These are phyloP conservation scores for Populus hybrid DNA, from an alignment of 441 rosid genomes.

Conservation along the genomic window DNA sequence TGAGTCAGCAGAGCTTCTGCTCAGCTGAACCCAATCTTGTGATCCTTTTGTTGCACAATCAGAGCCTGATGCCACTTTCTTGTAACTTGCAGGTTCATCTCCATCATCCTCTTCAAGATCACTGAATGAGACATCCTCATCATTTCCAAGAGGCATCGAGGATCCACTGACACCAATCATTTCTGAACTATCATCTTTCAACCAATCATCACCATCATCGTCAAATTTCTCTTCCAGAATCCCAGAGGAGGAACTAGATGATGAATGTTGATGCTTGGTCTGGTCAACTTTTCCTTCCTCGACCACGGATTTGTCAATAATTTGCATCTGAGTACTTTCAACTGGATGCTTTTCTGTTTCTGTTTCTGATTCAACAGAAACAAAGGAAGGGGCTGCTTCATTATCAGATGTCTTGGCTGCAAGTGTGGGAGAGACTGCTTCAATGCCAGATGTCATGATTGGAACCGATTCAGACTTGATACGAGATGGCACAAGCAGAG, in stretches of 20 bases:
- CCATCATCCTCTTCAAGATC: slow-evolving; percentile 88
- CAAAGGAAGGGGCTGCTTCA: slow-evolving; percentile 29
- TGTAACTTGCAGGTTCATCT: slow-evolving; percentile 52
- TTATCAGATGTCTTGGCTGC: slow-evolving; percentile 26
- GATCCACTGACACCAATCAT: slow-evolving; percentile 38
- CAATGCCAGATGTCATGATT: slow-evolving; percentile 25
- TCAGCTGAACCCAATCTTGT: slow-evolving; percentile 64
- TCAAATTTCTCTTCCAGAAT: slow-evolving; percentile 55
- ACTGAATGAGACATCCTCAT: slow-evolving; percentile 89
- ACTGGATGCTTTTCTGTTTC: slow-evolving; percentile 68
- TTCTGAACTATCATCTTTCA: slow-evolving; percentile 73
- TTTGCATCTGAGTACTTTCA: slow-evolving; percentile 49
- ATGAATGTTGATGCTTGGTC: slow-evolving; percentile 32
- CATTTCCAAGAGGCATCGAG: slow-evolving; percentile 45
- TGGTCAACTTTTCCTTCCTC: slow-evolving; percentile 47
- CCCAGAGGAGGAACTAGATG: slow-evolving; percentile 34
- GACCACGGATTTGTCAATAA: slow-evolving; percentile 68
- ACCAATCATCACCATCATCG: slow-evolving; percentile 87
- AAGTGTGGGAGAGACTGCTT: slow-evolving; percentile 22
- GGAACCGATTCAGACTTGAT: slow-evolving; percentile 30
- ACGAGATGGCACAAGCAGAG: slow-evolving; percentile 38
- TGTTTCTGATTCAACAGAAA: slow-evolving; percentile 28
- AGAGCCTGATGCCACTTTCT: slow-evolving; percentile 50
- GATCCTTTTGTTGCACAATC: slow-evolving; percentile 55
- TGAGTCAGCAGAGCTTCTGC: slow-evolving; percentile 44